Evolutionary conservation across 805 yeast species (phyloP).

Genomic region (Candida alai): DNA sequence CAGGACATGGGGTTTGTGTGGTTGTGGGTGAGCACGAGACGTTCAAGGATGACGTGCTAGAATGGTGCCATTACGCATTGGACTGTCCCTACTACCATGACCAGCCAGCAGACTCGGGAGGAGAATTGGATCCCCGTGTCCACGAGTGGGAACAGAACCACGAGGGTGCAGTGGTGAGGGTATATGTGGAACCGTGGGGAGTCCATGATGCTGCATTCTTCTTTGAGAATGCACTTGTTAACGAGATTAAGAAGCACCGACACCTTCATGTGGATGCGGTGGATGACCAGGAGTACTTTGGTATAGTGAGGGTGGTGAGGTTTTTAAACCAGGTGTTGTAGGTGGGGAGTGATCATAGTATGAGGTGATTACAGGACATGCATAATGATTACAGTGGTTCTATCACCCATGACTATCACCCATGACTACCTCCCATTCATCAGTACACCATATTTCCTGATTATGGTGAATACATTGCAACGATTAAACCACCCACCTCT

Average conservation of each 20-base stretch:
- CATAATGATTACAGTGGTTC: no score
- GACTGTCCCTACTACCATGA: conserved; percentile 19
- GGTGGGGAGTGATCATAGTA: neutral
- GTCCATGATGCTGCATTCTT: conserved; percentile 29
- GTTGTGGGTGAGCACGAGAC: conserved; percentile 40
- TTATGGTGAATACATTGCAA: no score
- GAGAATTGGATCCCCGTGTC: conserved; percentile 14
- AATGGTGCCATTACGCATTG: conserved; percentile 32
- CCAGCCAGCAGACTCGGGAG: conserved; percentile 17
- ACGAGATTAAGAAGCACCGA: conserved; percentile 8
- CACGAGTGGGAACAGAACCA: conserved; percentile 15
- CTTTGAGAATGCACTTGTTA: conserved; percentile 20
- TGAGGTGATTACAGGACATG: no score
- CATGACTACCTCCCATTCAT: no score
- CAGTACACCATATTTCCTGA: no score
- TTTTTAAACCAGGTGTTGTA: conserved; percentile 20
- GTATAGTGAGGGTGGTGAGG: conserved; percentile 20
- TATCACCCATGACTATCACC: no score
- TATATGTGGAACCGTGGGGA: conserved; percentile 36
- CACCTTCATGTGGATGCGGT: conserved; percentile 7
- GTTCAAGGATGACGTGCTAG: conserved; percentile 37
- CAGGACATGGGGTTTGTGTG: conserved; percentile 24
- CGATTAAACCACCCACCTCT: neutral
- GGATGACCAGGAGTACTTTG: conserved; percentile 16
- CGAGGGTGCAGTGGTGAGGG: conserved; percentile 17